Conservation (phyloP, 2,329 filamentous ascomycete genomes). For the Calonectria ilicicola region DNA sequence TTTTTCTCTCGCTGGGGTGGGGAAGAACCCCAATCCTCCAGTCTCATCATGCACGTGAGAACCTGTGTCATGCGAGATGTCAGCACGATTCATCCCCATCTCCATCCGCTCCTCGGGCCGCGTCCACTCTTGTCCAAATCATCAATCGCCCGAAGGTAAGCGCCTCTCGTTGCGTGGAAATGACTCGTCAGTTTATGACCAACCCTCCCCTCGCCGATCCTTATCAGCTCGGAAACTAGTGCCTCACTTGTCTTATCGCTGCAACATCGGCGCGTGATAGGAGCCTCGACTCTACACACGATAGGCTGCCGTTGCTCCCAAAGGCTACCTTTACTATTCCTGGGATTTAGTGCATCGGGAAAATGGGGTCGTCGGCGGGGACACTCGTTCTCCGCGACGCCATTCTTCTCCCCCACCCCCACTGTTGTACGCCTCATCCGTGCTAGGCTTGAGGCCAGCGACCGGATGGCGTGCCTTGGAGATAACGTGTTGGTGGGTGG, state of each 20-base stretch:
- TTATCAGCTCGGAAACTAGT: background rate
- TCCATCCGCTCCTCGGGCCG: background rate
- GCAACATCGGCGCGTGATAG: constrained; percentile 1
- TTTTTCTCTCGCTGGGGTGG: background rate
- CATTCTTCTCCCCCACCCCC: constrained; percentile 15
- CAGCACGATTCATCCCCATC: background rate
- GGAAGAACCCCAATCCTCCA: background rate
- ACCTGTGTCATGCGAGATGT: background rate
- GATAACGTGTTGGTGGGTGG: constrained; percentile 7
- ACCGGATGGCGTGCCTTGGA: background rate
- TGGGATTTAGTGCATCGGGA: background rate
- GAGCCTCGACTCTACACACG: background rate
- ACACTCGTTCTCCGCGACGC: background rate
- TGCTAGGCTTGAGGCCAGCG: background rate
- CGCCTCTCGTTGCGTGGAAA: background rate
- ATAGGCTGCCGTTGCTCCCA: background rate
- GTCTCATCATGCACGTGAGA: background rate
- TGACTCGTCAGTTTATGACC: constrained; percentile 7
- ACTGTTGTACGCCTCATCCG: constrained; percentile 11
- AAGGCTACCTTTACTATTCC: constrained; percentile 4
- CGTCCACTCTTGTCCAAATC: background rate
- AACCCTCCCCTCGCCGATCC: background rate
- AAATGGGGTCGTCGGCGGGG: constrained; percentile 5
- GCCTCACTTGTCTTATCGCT: constrained; percentile 11
- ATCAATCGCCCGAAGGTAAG: constrained; percentile 1